Percentiles rank a stretch among this genome's conserved stretches.
These are phyloP conservation scores for Volvox africanus DNA, from an alignment of 139 green algal genomes.

Conservation along the genomic window DNA sequence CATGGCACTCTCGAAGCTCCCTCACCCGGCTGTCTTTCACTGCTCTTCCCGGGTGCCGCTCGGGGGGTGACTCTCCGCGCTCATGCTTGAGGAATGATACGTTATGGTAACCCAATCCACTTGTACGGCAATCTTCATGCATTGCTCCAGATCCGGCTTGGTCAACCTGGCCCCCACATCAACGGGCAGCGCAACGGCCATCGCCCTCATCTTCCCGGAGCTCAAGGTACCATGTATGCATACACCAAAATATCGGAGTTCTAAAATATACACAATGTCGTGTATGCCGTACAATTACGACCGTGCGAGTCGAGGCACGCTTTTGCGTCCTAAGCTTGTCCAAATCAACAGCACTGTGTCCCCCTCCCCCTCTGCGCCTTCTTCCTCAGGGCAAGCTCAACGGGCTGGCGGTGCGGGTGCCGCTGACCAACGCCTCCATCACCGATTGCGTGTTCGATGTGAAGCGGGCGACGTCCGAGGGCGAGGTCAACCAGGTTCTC, in stretches of 20 bases:
- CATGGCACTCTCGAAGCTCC: too few relatives aligned
- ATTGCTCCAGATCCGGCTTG: slow-evolving; percentile 70
- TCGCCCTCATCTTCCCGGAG: slow-evolving; percentile 91
- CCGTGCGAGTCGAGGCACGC: not conserved
- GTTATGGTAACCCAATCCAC: too few relatives aligned
- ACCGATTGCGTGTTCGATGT: slow-evolving; percentile 78
- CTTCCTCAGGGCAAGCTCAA: slow-evolving; percentile 85
- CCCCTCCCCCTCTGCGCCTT: not conserved
- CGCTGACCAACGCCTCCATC: slow-evolving; percentile 88
- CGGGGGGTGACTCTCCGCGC: too few relatives aligned
- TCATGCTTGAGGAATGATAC: too few relatives aligned
- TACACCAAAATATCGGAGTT: too few relatives aligned
- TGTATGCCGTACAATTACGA: not conserved
- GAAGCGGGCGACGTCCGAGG: slow-evolving; percentile 67
- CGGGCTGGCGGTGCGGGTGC: slow-evolving; percentile 88
- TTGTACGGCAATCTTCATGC: too few relatives aligned
- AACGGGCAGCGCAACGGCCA: slow-evolving; percentile 88
- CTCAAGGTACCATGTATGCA: slow-evolving; percentile 69
- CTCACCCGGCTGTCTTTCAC: not conserved
- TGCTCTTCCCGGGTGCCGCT: not conserved
- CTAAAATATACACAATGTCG: too few relatives aligned
- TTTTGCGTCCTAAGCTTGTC: not conserved
- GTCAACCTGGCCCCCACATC: slow-evolving; percentile 89
- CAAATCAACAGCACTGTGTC: not conserved
- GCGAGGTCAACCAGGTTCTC: slow-evolving; percentile 87